phyloP scores from a whole-genome alignment of 257 asterid genomes.

The Ilex aquifolium region DNA sequence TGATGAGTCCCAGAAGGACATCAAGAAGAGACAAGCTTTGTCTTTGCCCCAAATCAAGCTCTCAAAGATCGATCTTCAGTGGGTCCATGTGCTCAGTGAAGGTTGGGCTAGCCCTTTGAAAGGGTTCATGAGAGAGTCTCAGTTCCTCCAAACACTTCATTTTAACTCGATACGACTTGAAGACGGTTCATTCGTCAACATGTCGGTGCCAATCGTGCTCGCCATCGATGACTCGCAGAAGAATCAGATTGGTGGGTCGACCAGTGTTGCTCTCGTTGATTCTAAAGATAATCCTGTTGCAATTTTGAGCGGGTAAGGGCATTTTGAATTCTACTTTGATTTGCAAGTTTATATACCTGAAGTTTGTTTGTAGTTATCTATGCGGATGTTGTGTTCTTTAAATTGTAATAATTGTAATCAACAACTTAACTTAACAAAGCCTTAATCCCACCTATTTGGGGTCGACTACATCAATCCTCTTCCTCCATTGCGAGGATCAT shows the following conservation, averaged over 20 bases:
- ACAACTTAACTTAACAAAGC: too few relatives aligned
- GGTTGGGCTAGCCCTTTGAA: slow-evolving; percentile 98
- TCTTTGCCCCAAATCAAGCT: slow-evolving; percentile 59
- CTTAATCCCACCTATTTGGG: too few relatives aligned
- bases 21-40: slow-evolving; percentile 38
- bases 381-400: too few relatives aligned
- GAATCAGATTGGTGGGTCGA: slow-evolving; percentile 43
- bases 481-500: too few relatives aligned
- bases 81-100: slow-evolving; percentile 97
- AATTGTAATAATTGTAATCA: too few relatives aligned
- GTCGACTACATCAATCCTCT: too few relatives aligned
- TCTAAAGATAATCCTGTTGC: slow-evolving; percentile 43
- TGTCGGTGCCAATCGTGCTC: slow-evolving; percentile 94
- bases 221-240: slow-evolving; percentile 74
- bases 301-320: slow-evolving; percentile 59
- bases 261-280: slow-evolving; percentile 73
- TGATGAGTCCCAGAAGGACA: slow-evolving; percentile 38
- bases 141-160: slow-evolving; percentile 99
- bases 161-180: slow-evolving; percentile 68
- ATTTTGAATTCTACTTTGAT: neutral
- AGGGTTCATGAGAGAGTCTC: slow-evolving; percentile 91
- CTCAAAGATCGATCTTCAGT: slow-evolving; percentile 69
- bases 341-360: too few relatives aligned
- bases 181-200: slow-evolving; percentile 71
- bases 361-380: too few relatives aligned